Percentiles rank a stretch among this genome's conserved stretches.
These are phyloP conservation scores for Trypanosoma brucei DNA, from an alignment of 208 protist genomes.

Conservation along the genomic window DNA sequence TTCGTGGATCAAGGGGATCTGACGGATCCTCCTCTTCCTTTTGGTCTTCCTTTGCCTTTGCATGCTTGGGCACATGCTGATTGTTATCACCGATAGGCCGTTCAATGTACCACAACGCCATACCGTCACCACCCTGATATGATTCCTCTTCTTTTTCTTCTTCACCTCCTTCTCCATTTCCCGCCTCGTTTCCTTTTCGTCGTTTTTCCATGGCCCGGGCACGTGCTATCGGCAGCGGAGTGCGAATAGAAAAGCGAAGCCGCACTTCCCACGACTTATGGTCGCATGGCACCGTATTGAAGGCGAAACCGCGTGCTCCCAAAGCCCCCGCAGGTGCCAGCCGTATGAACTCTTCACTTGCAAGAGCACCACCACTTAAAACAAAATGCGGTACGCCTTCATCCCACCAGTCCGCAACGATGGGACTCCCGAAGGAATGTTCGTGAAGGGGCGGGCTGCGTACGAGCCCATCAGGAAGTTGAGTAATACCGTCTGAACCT, in stretches of 20 bases:
- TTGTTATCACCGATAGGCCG: slow-evolving; percentile 79
- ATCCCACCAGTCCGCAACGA: slow-evolving; percentile 86
- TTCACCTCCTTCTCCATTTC: neutral
- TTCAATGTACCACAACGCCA: slow-evolving; percentile 81
- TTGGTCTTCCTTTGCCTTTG: slow-evolving; percentile 53
- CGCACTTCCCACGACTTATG: slow-evolving; percentile 72
- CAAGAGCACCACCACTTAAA: slow-evolving; percentile 74
- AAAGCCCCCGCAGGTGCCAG: slow-evolving; percentile 60
- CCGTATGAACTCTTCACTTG: slow-evolving; percentile 75
- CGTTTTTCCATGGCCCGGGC: too few species aligned
- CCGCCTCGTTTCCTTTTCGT: neutral
- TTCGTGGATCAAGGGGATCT: slow-evolving; percentile 42
- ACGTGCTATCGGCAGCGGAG: slow-evolving; percentile 34
- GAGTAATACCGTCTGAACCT: neutral
- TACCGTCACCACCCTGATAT: slow-evolving; percentile 76
- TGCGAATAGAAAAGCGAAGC: slow-evolving; percentile 65
- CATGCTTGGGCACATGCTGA: slow-evolving; percentile 79
- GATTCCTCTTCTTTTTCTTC: slow-evolving; percentile 1
- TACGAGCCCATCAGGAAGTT: slow-evolving; percentile 44
- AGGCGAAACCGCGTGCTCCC: slow-evolving; percentile 70
- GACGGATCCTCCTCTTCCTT: slow-evolving; percentile 40
- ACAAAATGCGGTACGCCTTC: slow-evolving; percentile 84
- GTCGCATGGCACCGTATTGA: slow-evolving; percentile 75
- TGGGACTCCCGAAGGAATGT: slow-evolving; percentile 68
- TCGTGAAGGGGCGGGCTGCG: slow-evolving; percentile 64